Base-by-base conservation (phyloP, 2,329 filamentous ascomycete species). In the Aspergillus caelatus region DNA sequence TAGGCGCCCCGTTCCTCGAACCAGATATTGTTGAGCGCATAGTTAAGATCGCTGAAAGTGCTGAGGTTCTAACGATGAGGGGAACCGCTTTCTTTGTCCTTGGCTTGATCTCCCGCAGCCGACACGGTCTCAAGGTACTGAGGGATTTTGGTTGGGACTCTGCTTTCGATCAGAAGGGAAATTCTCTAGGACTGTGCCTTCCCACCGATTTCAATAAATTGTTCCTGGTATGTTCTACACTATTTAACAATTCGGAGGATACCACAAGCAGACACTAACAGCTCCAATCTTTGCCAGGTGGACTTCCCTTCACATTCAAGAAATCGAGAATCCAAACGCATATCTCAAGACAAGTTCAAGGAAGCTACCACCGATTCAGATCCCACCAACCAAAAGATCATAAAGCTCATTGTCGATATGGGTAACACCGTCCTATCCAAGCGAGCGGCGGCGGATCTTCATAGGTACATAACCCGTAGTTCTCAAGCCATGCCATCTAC, bases 1-100 rank as follows among this genome's bases (percentile, higher is more conserved):
- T 97, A 1, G 95, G 95, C 1, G 94, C 94, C 1, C 93, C 93
- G 0, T 99, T 99, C 76, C 84, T 99, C 4, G 95, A 91, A 61
- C 92, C 89, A 43, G 92, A 97, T 68, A 93, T 98, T 43, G 93
- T 98, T 21, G 88, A 90, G 72, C 88, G 90, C 66, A 94, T 99
- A 66, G 88, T 98, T 54, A 85, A 88, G 67, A 97, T 99, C 74
- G 95, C 95, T 1, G 92, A 97, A 76, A 83, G 84, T 32, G 94
- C 95, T 48, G 89, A 94, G 69, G 91, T 99, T 57, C 90, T 99
- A 88, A 96, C 93, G 62, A 84, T 99, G 71, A 87, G 96, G 52
- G 95, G 96, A 43, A 99, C 96, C 0, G 95, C 95, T 1, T 98
- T 98, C 78, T 99, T 97, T 72, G 95, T 97, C 0, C 81, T 99